Conservation (phyloP, 768 basidiomycete species). For the Floccularia luteovirens region DNA sequence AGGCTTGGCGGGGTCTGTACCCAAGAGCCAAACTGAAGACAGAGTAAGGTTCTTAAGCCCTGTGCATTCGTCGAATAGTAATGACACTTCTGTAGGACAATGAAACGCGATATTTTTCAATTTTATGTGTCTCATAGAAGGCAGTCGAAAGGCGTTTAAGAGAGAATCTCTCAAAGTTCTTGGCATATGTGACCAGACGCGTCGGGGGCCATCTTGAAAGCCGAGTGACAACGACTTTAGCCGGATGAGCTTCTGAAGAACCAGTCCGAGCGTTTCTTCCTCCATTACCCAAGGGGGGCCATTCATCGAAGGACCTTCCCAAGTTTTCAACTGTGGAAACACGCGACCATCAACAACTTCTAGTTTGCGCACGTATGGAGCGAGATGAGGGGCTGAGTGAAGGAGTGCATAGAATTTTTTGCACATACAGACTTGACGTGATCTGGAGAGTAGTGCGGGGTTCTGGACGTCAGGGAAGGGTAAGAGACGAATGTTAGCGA, state of each 20-base stretch:
- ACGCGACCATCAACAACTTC: background rate
- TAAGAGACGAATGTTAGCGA: background rate
- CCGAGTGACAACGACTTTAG: background rate
- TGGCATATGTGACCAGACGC: background rate
- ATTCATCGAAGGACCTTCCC: background rate
- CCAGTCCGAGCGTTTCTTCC: background rate
- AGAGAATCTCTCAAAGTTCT: background rate
- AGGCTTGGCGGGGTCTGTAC: too few relatives aligned
- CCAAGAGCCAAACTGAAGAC: background rate
- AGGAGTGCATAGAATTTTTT: background rate
- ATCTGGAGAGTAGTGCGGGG: too few relatives aligned
- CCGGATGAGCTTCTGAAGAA: background rate
- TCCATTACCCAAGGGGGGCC: slow-evolving; percentile 1
- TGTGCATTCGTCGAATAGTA: background rate
- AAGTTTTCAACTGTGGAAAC: background rate
- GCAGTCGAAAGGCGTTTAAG: background rate
- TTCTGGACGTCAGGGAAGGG: background rate
- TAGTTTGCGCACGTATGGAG: background rate
- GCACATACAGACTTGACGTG: too few relatives aligned
- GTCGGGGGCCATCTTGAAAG: background rate
- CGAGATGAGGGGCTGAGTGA: background rate
- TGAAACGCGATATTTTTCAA: background rate
- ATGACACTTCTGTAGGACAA: background rate
- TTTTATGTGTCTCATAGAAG: background rate
- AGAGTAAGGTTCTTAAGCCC: background rate